A percentile compares a stretch with the other conserved stretches of the same genome.
phyloP scores from a whole-genome alignment of 2,329 filamentous ascomycete genomes.

The Dothideomycetidae sp. region DNA sequence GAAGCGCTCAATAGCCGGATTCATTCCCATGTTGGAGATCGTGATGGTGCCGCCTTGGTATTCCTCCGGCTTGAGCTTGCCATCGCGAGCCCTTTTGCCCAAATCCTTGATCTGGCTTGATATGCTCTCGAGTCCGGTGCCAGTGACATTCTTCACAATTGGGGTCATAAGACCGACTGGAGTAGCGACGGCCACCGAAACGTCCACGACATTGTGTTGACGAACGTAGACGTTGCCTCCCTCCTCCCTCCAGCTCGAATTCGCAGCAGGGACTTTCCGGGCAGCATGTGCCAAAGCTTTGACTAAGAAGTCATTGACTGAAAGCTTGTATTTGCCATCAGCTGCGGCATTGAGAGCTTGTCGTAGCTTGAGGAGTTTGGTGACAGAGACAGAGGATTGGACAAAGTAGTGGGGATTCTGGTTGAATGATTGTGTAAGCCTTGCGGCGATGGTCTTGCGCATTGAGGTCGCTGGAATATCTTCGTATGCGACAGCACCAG shows the following conservation, averaged over 20 bases:
- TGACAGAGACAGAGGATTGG: conserved; percentile 75
- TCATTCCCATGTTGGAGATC: conserved; percentile 99
- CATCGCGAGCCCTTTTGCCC: conserved; percentile 86
- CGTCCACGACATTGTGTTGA: conserved; percentile 83
- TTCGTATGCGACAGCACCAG: conserved; percentile 54
- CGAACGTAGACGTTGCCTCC: conserved; percentile 69
- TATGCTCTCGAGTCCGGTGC: conserved; percentile 75
- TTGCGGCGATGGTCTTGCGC: conserved; percentile 94
- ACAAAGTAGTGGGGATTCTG: conserved; percentile 99
- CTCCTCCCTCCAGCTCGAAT: conserved; percentile 79
- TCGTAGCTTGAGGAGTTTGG: conserved; percentile 91
- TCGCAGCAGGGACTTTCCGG: conserved; percentile 87
- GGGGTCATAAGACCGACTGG: conserved; percentile 91
- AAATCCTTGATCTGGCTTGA: conserved; percentile 87
- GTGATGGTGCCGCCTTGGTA: conserved; percentile 98
- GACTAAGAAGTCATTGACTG: conserved; percentile 99
- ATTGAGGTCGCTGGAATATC: conserved; percentile 78
- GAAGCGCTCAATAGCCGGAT: conserved; percentile 87
- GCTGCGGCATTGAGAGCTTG: conserved; percentile 78
- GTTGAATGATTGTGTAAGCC: conserved; percentile 75
- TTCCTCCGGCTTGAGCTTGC: conserved; percentile 98
- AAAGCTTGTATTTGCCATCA: conserved; percentile 95
- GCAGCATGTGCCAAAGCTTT: conserved; percentile 84
- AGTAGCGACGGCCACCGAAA: conserved; percentile 90
- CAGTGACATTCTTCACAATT: conserved; percentile 81